A percentile compares a stretch with the other conserved stretches of the same genome.
Evolutionary conservation across 1,139 yeast genomes (phyloP).

Genomic region (Hanseniaspora uvarum): DNA sequence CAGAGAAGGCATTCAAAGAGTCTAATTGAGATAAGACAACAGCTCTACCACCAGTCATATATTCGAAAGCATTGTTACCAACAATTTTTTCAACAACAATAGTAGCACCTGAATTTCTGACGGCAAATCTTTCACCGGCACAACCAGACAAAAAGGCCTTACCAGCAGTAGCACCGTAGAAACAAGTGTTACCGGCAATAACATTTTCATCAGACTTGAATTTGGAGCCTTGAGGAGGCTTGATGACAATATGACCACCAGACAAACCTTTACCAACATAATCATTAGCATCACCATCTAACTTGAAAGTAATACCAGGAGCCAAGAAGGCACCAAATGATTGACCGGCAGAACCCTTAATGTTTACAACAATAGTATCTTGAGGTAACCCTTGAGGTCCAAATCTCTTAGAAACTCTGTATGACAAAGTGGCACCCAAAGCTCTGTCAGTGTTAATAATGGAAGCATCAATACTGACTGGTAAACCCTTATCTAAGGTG

Average conservation of each 20-base stretch:
- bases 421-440: constrained; percentile 85
- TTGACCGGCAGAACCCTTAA: constrained; percentile 93
- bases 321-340: constrained; percentile 97
- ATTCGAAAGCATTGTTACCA: constrained; percentile 98
- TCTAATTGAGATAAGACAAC: constrained; percentile 87
- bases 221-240: constrained; percentile 73
- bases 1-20: constrained; percentile 87
- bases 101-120: constrained; percentile 95
- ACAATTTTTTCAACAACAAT: constrained; percentile 88
- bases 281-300: constrained; percentile 96
- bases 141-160: constrained; percentile 89
- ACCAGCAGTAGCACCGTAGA: constrained; percentile 97
- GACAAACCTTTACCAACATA: constrained; percentile 95
- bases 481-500: constrained; percentile 86
- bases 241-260: constrained; percentile 87
- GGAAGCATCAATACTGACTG: constrained; percentile 85
- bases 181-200: constrained; percentile 92
- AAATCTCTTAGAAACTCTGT: constrained; percentile 82
- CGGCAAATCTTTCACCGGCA: constrained; percentile 97
- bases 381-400: constrained; percentile 92
- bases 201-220: constrained; percentile 95
- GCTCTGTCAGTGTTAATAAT: constrained; percentile 95
- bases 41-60: constrained; percentile 98
- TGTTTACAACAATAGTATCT: constrained; percentile 88
- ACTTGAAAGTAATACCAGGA: constrained; percentile 86